Base-by-base conservation (phyloP, 2,329 filamentous ascomycete species). In the Monosporascus sp. region DNA sequence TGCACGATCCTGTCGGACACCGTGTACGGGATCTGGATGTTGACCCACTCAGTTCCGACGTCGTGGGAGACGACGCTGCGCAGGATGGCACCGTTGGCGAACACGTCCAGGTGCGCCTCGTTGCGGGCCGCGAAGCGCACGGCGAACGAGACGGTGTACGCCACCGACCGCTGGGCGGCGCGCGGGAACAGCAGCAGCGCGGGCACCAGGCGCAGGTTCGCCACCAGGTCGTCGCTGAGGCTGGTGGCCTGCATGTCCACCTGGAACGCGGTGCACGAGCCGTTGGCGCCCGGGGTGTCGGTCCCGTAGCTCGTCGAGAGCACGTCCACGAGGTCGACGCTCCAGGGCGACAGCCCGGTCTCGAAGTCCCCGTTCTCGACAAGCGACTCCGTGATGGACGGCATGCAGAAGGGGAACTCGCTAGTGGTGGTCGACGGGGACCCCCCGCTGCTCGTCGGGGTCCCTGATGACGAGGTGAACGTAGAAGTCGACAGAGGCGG, bases 11-110 rank as follows among this genome's bases (percentile, higher is more conserved):
- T 54, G 16, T 62, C 59, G 24, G 38, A 48, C 2, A 59, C 70
- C 11, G 71, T 67, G 52, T 82, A 84, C 1, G 81, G 78, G 7
- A 88, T 68, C 1, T 67, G 66, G 43, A 83, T 56, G 16, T 60
- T 64, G 17, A 69, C 68, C 68, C 61, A 68, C 46, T 49, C 71
- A 62, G 48, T 60, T 63, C 62, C 75, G 53, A 55, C 73, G 59
- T 56, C 52, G 34, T 80, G 3, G 9, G 31, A 34, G 9, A 34
- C 77, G 26, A 80, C 68, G 17, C 65, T 64, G 31, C 67, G 65
- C 58, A 79, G 79, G 61, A 72, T 56, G 2, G 69, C 66, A 2
- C 76, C 76, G 40, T 75, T 69, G 27, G 73, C 66, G 50, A 69
- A 70, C 36, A 70, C 59, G 3, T 61, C 53, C 55, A 67, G 68